These are phyloP conservation scores for Corylus heterophylla DNA, from an alignment of 306 rosid genomes.

Conservation along the genomic window DNA sequence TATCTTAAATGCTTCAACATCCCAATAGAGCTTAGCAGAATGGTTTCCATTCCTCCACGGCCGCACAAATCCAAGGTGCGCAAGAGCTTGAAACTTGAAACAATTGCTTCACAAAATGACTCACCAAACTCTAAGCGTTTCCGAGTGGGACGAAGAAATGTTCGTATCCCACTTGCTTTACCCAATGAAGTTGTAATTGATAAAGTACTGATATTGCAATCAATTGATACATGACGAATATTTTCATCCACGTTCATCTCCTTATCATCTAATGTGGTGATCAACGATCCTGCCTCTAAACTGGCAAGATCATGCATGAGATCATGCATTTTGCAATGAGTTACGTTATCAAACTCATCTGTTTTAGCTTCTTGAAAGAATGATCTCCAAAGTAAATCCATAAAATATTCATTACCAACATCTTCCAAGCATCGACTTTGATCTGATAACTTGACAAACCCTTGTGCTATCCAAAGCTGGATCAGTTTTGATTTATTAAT, in stretches of 20 bases:
- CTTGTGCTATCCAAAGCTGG: constrained; percentile 23
- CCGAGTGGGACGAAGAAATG: background rate
- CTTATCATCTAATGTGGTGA: background rate
- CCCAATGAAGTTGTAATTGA: background rate
- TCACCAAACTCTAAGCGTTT: fast-evolving
- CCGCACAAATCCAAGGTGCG: background rate
- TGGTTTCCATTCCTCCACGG: too few relatives aligned
- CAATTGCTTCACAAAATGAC: background rate
- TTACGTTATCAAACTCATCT: background rate
- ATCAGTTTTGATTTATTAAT: background rate
- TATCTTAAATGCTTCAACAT: background rate
- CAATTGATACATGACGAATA: constrained; percentile 1
- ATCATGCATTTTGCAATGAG: constrained; percentile 4
- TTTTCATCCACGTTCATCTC: background rate
- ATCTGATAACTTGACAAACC: constrained; percentile 4
- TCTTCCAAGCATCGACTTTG: background rate
- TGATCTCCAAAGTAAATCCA: constrained; percentile 1
- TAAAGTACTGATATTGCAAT: too few relatives aligned
- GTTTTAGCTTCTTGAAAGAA: background rate
- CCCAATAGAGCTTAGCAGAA: too few relatives aligned
- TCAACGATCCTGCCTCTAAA: background rate
- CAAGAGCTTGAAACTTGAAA: background rate
- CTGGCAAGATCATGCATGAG: constrained; percentile 11
- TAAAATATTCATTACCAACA: constrained; percentile 8
- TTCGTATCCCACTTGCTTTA: background rate